Evolutionary conservation across 805 yeast genomes (phyloP).

Genomic region (Pichia exigua): DNA sequence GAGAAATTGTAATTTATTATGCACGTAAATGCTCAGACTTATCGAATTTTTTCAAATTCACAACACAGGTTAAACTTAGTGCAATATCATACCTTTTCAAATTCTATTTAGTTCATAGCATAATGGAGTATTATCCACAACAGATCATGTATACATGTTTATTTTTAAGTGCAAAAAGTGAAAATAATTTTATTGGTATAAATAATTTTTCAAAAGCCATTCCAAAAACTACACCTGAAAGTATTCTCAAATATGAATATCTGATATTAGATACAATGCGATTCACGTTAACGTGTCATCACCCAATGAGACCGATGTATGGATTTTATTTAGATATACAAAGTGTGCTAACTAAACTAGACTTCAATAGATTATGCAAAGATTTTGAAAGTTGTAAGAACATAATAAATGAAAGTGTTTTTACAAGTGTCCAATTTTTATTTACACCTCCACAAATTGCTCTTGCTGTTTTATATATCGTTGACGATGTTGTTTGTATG

Average conservation of each 20-base stretch:
- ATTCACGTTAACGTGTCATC: slow-evolving; percentile 80
- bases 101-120: slow-evolving; percentile 73
- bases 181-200: slow-evolving; percentile 82
- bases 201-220: slow-evolving; percentile 69
- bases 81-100: slow-evolving; percentile 75
- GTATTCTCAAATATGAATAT: slow-evolving; percentile 75
- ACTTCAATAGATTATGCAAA: slow-evolving; percentile 52
- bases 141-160: slow-evolving; percentile 71
- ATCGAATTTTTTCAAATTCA: slow-evolving; percentile 68
- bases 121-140: slow-evolving; percentile 85
- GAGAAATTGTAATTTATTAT: slow-evolving; percentile 58
- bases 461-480: slow-evolving; percentile 68
- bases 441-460: slow-evolving; percentile 96
- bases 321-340: slow-evolving; percentile 94
- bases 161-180: slow-evolving; percentile 88
- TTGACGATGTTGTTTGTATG: slow-evolving; percentile 55
- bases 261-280: slow-evolving; percentile 61
- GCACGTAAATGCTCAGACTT: slow-evolving; percentile 63
- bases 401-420: slow-evolving; percentile 56
- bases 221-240: slow-evolving; percentile 55
- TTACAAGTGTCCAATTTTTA: slow-evolving; percentile 68
- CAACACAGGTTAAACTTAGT: slow-evolving; percentile 83
- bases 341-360: slow-evolving; percentile 40
- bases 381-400: slow-evolving; percentile 65
- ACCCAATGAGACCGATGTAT: slow-evolving; percentile 82